phyloP scores from a whole-genome alignment of 73 alveolate species.

The Blepharisma stoltei region DNA sequence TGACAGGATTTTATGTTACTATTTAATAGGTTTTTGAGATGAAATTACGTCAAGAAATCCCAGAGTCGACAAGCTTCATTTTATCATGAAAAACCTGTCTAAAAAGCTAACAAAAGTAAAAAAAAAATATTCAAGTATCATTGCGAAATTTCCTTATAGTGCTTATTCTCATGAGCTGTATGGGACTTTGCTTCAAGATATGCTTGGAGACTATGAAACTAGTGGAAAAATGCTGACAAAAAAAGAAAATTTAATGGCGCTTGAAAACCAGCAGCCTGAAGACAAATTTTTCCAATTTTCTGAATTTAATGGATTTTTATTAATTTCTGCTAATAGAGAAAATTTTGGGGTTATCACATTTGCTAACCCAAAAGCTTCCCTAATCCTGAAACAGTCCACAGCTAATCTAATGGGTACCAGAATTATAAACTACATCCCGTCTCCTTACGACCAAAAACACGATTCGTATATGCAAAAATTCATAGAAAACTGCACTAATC shows the following conservation, averaged over 20 bases:
- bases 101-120: neutral
- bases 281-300: neutral
- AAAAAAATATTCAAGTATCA: neutral
- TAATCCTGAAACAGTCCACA: neutral
- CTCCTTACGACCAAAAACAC: neutral
- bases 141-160: neutral
- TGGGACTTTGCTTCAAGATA: neutral
- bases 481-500: neutral
- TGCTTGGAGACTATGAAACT: neutral
- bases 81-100: neutral
- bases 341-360: slow-evolving; percentile 1
- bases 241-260: neutral
- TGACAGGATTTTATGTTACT: neutral
- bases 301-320: neutral
- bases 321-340: neutral
- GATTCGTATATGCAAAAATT: slow-evolving; percentile 5
- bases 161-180: neutral
- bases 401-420: neutral
- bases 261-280: neutral
- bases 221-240: neutral
- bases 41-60: neutral
- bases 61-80: neutral
- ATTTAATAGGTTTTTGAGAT: neutral
- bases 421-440: neutral
- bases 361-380: neutral